phyloP scores from a whole-genome alignment of 495 filamentous ascomycete species.

The Cladorrhinum samala region DNA sequence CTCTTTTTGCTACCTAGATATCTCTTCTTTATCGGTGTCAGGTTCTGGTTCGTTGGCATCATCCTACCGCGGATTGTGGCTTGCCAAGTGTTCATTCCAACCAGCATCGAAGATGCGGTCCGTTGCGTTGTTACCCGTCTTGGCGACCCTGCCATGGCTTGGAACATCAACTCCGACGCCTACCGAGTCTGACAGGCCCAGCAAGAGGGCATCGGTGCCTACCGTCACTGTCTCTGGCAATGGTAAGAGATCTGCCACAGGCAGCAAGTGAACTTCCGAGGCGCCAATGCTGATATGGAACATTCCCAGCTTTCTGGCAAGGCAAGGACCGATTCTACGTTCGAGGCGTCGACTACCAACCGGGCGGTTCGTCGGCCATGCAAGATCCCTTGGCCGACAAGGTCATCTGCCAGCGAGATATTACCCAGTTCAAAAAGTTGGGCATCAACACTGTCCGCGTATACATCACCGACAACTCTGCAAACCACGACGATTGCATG shows the following conservation, averaged over 20 bases:
- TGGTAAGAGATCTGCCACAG: constrained; percentile 24
- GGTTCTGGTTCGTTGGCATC: constrained; percentile 3
- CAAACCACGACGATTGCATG: constrained; percentile 83
- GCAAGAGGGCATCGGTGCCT: constrained; percentile 34
- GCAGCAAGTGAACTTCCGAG: neutral
- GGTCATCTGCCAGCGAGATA: constrained; percentile 71
- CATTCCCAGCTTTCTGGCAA: constrained; percentile 70
- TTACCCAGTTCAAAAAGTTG: constrained; percentile 73
- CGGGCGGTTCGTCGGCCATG: constrained; percentile 75
- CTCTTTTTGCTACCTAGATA: neutral
- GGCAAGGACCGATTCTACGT: constrained; percentile 83
- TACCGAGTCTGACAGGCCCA: constrained; percentile 53
- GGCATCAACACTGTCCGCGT: constrained; percentile 89
- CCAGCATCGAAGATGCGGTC: constrained; percentile 12
- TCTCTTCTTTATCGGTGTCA: constrained; percentile 3
- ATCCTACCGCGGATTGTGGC: constrained; percentile 1
- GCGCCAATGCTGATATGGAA: constrained; percentile 21
- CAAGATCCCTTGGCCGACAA: constrained; percentile 73
- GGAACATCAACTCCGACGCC: constrained; percentile 53
- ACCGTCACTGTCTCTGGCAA: constrained; percentile 44
- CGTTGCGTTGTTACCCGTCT: constrained; percentile 37
- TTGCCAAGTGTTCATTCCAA: neutral
- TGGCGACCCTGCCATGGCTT: constrained; percentile 49
- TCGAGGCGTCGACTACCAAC: constrained; percentile 92
- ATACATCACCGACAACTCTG: constrained; percentile 87